A percentile compares a stretch with the other conserved stretches of the same genome.
phyloP scores from a whole-genome alignment of 176 grass and related monocot genomes.

The Dactylis glomerata region DNA sequence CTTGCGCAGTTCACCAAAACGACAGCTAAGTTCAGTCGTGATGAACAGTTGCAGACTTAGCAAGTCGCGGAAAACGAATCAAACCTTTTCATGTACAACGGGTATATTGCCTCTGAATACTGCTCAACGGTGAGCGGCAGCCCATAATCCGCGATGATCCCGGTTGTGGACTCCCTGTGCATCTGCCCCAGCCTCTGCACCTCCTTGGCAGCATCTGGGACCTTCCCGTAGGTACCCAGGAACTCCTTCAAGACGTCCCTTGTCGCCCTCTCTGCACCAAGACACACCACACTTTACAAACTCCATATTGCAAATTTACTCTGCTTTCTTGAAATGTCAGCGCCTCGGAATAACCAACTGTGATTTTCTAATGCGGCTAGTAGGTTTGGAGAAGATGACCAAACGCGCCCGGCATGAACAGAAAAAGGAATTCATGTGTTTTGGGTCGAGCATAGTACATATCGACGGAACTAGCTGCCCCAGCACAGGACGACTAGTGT shows the following conservation, averaged over 20 bases:
- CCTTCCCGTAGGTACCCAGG: slow-evolving; percentile 60
- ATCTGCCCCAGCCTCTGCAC: slow-evolving; percentile 71
- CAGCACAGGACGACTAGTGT: not conserved
- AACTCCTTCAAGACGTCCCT: slow-evolving; percentile 61
- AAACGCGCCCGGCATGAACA: not conserved
- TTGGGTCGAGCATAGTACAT: not conserved
- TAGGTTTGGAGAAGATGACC: not conserved
- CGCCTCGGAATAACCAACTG: not conserved
- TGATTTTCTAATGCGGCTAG: not conserved
- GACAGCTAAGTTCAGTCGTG: not conserved
- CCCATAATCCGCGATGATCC: slow-evolving; percentile 71
- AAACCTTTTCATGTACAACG: slow-evolving; percentile 66
- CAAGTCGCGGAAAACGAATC: not conserved
- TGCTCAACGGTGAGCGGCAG: slow-evolving; percentile 62
- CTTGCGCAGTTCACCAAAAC: not conserved
- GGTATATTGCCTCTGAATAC: slow-evolving; percentile 68
- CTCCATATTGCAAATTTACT: not conserved
- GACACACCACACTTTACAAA: not conserved
- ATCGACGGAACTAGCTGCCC: not conserved
- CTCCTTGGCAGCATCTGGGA: slow-evolving; percentile 56
- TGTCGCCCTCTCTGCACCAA: slow-evolving; percentile 65
- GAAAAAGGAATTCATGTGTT: not conserved
- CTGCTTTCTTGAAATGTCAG: not conserved
- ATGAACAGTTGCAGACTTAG: not conserved
- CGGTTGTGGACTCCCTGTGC: slow-evolving; percentile 59